These are phyloP conservation scores for Cryphonectria naterciae DNA, from an alignment of 2,329 filamentous ascomycete species.

Conservation along the genomic window DNA sequence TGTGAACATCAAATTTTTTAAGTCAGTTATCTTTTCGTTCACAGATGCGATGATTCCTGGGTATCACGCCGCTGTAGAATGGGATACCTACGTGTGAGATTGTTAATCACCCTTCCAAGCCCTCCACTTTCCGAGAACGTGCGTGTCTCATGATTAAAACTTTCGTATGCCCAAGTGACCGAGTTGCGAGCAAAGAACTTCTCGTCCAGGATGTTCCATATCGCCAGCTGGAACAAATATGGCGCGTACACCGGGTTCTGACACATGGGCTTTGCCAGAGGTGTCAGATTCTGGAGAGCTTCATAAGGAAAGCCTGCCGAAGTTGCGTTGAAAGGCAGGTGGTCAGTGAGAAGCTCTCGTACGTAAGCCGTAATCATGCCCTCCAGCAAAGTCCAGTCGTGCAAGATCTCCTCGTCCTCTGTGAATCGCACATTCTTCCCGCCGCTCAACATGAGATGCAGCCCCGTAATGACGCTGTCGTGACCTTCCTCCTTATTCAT, in stretches of 20 bases:
- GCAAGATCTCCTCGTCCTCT: neutral
- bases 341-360: neutral
- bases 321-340: neutral
- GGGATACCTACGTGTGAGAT: slow-evolving; percentile 4
- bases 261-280: neutral
- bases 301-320: neutral
- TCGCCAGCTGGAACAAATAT: slow-evolving; percentile 11
- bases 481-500: neutral
- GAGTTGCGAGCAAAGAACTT: slow-evolving; percentile 6
- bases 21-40: neutral
- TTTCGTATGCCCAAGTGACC: slow-evolving; percentile 15
- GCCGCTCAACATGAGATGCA: no score
- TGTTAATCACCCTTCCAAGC: neutral
- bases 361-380: slow-evolving; percentile 2
- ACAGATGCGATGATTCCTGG: neutral
- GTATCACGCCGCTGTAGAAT: neutral
- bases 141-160: neutral
- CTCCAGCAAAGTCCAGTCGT: slow-evolving; percentile 5
- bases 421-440: neutral
- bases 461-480: neutral
- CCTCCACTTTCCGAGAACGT: neutral
- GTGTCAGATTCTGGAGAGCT: neutral
- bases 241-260: slow-evolving; percentile 2
- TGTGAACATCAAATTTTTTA: neutral
- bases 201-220: slow-evolving; percentile 13